Conservation (phyloP, 257 asterid genomes). For the Primulina eburnea region DNA sequence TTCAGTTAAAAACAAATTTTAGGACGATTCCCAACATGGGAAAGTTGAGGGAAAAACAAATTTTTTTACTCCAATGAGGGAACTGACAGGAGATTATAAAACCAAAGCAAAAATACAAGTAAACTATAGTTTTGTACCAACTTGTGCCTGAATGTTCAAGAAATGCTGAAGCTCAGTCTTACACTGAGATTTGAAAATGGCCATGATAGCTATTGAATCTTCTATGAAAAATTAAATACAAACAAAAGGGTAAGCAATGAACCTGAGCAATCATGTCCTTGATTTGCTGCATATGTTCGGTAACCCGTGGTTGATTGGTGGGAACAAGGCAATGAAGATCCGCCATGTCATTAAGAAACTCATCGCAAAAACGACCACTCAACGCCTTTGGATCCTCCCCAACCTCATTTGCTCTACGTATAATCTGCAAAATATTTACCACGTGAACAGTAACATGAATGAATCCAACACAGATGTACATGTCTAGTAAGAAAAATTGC, state of each 20-base stretch:
- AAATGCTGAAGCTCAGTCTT: neutral
- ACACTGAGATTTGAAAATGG: constrained; percentile 11
- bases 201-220: neutral
- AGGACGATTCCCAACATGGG: no score
- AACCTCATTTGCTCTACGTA: constrained; percentile 61
- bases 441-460: neutral
- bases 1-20: neutral
- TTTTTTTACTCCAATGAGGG: neutral
- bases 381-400: constrained; percentile 58
- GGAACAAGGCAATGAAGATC: constrained; percentile 85
- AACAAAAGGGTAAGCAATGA: neutral
- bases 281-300: constrained; percentile 71
- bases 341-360: constrained; percentile 72
- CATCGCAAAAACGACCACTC: constrained; percentile 76
- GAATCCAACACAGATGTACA: neutral
- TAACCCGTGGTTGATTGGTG: constrained; percentile 76
- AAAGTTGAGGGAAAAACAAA: no score
- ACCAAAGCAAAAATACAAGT: neutral
- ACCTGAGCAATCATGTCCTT: constrained; percentile 84
- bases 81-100: no score
- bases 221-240: neutral
- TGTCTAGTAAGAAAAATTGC: neutral
- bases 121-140: neutral
- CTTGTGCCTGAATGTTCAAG: neutral
- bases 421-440: constrained; percentile 48